These are phyloP conservation scores for Pontederia crassipes DNA, from an alignment of 176 grass and related monocot species.

Conservation along the genomic window DNA sequence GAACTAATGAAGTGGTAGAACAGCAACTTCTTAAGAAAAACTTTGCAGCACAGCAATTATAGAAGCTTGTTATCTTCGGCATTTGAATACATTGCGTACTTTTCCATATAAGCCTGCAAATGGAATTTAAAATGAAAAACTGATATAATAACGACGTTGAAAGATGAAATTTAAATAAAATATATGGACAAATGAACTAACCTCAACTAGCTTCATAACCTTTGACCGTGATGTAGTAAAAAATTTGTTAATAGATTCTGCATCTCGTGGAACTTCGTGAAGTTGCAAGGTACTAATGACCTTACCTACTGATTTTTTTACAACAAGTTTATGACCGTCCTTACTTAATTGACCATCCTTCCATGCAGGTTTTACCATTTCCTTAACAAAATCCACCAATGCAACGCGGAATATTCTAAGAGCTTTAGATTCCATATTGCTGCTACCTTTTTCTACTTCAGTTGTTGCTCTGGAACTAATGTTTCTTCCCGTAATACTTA, in stretches of 20 bases:
- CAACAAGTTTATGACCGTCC: conserved; percentile 17
- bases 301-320: conserved; percentile 24
- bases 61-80: conserved; percentile 18
- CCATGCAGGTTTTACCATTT: conserved; percentile 26
- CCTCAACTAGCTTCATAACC: conserved; percentile 26
- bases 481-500: no score
- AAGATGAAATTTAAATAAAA: neutral
- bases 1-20: no score
- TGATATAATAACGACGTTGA: neutral
- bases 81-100: conserved; percentile 7
- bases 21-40: no score
- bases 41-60: conserved; percentile 5
- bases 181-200: neutral
- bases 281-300: conserved; percentile 6
- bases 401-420: conserved; percentile 22
- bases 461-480: neutral
- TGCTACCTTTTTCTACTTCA: neutral
- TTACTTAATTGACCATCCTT: conserved; percentile 21
- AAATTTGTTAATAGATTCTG: conserved; percentile 20
- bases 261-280: conserved; percentile 9
- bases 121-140: neutral
- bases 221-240: conserved; percentile 15
- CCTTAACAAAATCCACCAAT: conserved; percentile 27
- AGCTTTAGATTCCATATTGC: conserved; percentile 10
- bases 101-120: conserved; percentile 28